Conservation (phyloP, 352 stramenopile genomes). For the Peronosclerospora sorghi region DNA sequence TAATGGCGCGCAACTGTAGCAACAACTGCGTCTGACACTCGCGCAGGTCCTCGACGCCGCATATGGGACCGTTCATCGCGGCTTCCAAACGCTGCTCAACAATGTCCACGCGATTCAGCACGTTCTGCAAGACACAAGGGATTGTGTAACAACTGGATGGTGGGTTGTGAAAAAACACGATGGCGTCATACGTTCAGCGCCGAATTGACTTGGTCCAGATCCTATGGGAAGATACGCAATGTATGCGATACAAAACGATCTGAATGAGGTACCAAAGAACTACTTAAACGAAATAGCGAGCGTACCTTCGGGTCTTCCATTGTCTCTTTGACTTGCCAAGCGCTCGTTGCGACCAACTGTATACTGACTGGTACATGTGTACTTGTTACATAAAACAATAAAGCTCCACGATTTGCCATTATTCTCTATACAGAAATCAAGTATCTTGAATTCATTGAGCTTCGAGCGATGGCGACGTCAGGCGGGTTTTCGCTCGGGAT, state of each 20-base stretch:
- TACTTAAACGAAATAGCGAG: no score
- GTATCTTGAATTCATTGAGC: no score
- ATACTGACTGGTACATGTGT: no score
- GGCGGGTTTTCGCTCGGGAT: conserved; percentile 36
- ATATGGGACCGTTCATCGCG: conserved; percentile 37
- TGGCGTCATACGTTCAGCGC: conserved; percentile 21
- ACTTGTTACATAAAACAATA: no score
- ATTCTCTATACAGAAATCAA: no score
- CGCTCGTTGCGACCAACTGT: no score
- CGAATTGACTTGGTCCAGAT: conserved; percentile 21
- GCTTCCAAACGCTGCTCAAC: conserved; percentile 35
- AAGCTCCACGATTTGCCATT: no score
- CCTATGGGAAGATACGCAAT: not conserved
- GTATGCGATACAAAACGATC: no score
- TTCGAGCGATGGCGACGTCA: conserved; percentile 6
- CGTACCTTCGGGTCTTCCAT: no score
- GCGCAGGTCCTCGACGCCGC: conserved; percentile 50
- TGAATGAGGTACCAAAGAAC: no score
- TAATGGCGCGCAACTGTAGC: conserved; percentile 43
- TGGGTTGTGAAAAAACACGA: not conserved
- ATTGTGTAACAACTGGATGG: not conserved
- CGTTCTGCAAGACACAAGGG: conserved; percentile 18
- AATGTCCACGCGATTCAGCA: conserved; percentile 34
- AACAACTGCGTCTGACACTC: conserved; percentile 62
- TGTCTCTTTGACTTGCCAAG: no score